Percentiles rank a stretch among this genome's conserved stretches.
phyloP scores from a whole-genome alignment of 2,329 filamentous ascomycete species.

The Zymoseptoria tritici region DNA sequence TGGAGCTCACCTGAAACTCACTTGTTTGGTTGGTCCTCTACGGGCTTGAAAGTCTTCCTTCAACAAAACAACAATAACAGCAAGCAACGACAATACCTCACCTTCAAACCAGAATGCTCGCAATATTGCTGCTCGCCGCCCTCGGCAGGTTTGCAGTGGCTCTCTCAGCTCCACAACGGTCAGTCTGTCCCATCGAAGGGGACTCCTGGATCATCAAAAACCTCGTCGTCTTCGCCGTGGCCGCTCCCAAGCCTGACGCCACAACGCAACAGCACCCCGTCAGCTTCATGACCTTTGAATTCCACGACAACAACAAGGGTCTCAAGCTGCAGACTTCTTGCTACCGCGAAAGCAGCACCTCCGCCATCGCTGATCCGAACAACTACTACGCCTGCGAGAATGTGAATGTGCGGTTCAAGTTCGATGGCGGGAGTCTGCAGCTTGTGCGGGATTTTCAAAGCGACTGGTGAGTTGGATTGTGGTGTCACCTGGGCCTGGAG shows the following conservation, averaged over 20 bases:
- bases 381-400: slow-evolving; percentile 18
- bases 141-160: neutral
- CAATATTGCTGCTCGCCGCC: slow-evolving; percentile 3
- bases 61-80: neutral
- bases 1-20: neutral
- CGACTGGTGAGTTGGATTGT: slow-evolving; percentile 13
- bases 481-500: neutral
- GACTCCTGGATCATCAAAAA: slow-evolving; percentile 19
- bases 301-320: slow-evolving; percentile 23
- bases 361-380: slow-evolving; percentile 4
- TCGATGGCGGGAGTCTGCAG: slow-evolving; percentile 9
- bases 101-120: neutral
- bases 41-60: neutral
- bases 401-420: slow-evolving; percentile 18
- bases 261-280: neutral
- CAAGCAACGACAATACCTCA: neutral
- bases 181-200: slow-evolving; percentile 10
- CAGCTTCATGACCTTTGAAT: slow-evolving; percentile 20
- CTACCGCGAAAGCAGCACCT: slow-evolving; percentile 5
- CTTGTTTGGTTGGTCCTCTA: neutral
- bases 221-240: slow-evolving; percentile 14
- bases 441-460: slow-evolving; percentile 19
- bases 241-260: neutral
- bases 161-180: neutral
- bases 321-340: slow-evolving; percentile 22